These are phyloP conservation scores for Aspergillus versicolor DNA, from an alignment of 2,329 filamentous ascomycete genomes.

Conservation along the genomic window DNA sequence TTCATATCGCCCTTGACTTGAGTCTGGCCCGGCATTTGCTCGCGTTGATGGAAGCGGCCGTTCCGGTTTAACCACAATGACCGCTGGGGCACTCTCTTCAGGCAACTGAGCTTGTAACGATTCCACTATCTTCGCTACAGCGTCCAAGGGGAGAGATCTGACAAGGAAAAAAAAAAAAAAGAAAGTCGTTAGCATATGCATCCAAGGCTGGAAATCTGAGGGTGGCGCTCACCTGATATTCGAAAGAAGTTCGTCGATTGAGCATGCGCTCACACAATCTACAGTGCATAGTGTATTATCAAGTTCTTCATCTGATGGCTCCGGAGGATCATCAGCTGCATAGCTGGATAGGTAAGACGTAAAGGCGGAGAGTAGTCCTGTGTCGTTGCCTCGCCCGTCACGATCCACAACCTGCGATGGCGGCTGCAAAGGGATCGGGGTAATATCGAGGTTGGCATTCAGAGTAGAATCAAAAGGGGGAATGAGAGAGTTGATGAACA, in stretches of 20 bases:
- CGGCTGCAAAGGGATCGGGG: conserved; percentile 82
- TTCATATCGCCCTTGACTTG: conserved; percentile 69
- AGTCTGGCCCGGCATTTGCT: conserved; percentile 55
- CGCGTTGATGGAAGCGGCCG: conserved; percentile 61
- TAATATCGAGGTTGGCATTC: conserved; percentile 67
- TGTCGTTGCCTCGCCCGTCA: conserved; percentile 72
- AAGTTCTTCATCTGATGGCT: conserved; percentile 94
- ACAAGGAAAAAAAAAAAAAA: neutral
- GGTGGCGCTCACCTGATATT: conserved; percentile 69
- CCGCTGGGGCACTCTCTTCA: conserved; percentile 74
- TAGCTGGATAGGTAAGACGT: conserved; percentile 99
- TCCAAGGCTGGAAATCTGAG: conserved; percentile 12
- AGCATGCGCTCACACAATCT: conserved; percentile 89
- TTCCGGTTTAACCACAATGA: conserved; percentile 90
- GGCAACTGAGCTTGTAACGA: conserved; percentile 81
- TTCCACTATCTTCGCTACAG: conserved; percentile 64
- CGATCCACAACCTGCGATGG: conserved; percentile 92
- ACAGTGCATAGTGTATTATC: conserved; percentile 94
- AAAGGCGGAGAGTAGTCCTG: conserved; percentile 87
- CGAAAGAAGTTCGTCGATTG: conserved; percentile 75
- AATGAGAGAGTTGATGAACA: conserved; percentile 93
- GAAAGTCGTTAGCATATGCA: neutral
- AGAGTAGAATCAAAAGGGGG: conserved; percentile 71
- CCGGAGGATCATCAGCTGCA: conserved; percentile 93
- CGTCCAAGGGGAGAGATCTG: conserved; percentile 61